These are phyloP conservation scores for Hordeum marinum DNA, from an alignment of 176 grass and related monocot species.

Conservation along the genomic window DNA sequence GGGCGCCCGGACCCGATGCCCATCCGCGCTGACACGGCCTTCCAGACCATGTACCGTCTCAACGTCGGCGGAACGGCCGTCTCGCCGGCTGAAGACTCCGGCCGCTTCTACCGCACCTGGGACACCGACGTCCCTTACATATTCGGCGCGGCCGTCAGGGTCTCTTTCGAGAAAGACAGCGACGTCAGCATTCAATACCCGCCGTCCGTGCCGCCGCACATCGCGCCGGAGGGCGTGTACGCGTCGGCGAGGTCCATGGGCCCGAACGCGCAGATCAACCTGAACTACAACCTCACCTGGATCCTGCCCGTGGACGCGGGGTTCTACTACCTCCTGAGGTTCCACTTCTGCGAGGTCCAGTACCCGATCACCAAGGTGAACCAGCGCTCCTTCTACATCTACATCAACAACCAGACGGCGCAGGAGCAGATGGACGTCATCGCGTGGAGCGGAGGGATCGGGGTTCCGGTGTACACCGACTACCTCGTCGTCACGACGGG, in stretches of 20 bases:
- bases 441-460: background rate
- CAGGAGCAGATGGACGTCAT: slow-evolving; percentile 18
- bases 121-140: slow-evolving; percentile 23
- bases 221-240: slow-evolving; percentile 37
- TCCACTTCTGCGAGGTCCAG: slow-evolving; percentile 67
- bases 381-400: slow-evolving; percentile 37
- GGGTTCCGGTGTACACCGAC: slow-evolving; percentile 15
- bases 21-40: slow-evolving; percentile 7
- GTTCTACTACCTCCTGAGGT: slow-evolving; percentile 38
- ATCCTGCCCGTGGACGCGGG: slow-evolving; percentile 32
- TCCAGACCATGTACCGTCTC: slow-evolving; percentile 48
- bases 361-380: slow-evolving; percentile 21
- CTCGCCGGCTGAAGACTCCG: slow-evolving; percentile 3
- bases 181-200: slow-evolving; percentile 36
- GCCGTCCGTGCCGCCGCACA: background rate
- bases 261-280: background rate
- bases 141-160: slow-evolving; percentile 13
- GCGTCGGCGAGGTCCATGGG: slow-evolving; percentile 49
- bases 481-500: slow-evolving; percentile 24
- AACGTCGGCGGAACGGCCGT: slow-evolving; percentile 27
- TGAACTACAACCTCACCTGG: slow-evolving; percentile 58
- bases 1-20: background rate
- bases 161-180: slow-evolving; percentile 16
- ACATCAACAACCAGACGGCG: slow-evolving; percentile 46
- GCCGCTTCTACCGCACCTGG: slow-evolving; percentile 21